Evolutionary conservation across 2,329 filamentous ascomycete species (phyloP), one percentile per base, ranked within the genome.

Genomic region (Aspergillus terreus): DNA sequence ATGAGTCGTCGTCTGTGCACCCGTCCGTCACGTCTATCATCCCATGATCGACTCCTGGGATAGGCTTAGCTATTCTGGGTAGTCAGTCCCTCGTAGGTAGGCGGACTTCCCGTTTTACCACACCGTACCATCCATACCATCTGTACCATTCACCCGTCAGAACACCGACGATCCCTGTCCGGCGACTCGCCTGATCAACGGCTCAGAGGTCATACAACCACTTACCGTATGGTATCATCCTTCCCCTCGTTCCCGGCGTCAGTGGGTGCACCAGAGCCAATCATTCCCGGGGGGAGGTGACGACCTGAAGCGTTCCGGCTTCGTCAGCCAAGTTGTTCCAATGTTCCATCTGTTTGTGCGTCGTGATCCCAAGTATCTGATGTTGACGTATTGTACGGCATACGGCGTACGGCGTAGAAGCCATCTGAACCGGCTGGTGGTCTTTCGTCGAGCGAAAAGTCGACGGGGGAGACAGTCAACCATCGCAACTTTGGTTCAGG

Each of bases 1-100:
- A 47, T 48, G 48, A 45, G 53, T 48, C 32, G 6, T 49, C 33
- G 55, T 56, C 55, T 53, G 57, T 59, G 53, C 55, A 30, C 10
- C 27, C 47, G 44, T 51, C 40, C 49, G 49, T 54, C 50, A 56
- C 47, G 42, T 36, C 25, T 49, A 44, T 33, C 55, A 55, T 57
- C 57, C 49, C 57, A 59, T 59, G 57, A 59, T 56, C 55, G 55
- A 44, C 48, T 50, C 38, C 49, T 41, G 49, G 51, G 50, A 50
- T 49, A 10, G 50, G 46, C 21, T 41, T 52, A 47, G 48, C 46
- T 51, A 33, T 42, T 46, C 5, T 23, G 5, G 19, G 19, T 19
- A 19, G 19, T 19, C 19, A 19, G 23, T 23, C 23, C 23, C 23
- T 23, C 23, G 23, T 23, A 23, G 23, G 23, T 23, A 23, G 23